Conservation (phyloP, 2,329 filamentous ascomycete species). For the Huntiella savannae region DNA sequence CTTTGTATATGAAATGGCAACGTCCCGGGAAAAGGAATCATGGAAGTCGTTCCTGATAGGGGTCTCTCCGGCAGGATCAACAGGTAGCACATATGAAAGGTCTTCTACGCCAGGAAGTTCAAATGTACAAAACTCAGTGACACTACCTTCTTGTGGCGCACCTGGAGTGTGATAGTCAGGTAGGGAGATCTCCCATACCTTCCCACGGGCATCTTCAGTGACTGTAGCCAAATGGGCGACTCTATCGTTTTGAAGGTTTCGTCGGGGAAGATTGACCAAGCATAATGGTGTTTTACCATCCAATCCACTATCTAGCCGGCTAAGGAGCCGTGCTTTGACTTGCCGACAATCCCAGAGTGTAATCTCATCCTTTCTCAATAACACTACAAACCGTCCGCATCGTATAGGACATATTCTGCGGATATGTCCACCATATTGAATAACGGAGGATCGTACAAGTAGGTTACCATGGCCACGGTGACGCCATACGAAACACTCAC, state of each 20-base stretch:
- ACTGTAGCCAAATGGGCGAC: conserved; percentile 63
- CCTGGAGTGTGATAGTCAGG: conserved; percentile 24
- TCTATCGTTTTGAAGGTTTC: conserved; percentile 34
- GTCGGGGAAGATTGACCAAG: conserved; percentile 51
- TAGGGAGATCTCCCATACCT: conserved; percentile 61
- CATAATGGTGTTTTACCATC: conserved; percentile 52
- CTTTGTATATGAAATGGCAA: conserved; percentile 68
- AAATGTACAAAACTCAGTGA: conserved; percentile 54
- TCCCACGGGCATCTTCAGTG: conserved; percentile 55
- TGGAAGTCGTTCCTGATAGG: conserved; percentile 58
- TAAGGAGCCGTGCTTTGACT: conserved; percentile 36
- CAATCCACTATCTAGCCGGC: conserved; percentile 26
- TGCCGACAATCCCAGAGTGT: conserved; percentile 63
- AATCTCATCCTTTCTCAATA: conserved; percentile 51
- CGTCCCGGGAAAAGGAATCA: conserved; percentile 69
- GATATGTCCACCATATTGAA: conserved; percentile 51
- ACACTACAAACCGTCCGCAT: conserved; percentile 63
- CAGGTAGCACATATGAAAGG: conserved; percentile 51
- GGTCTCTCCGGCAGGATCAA: conserved; percentile 65
- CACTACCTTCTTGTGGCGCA: conserved; percentile 12
- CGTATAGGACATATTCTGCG: conserved; percentile 62
- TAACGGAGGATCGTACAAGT: conserved; percentile 40
- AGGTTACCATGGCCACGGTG: conserved; percentile 29
- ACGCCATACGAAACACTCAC: conserved; percentile 70
- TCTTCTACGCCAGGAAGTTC: conserved; percentile 41